A percentile compares a stretch with the other conserved stretches of the same genome.
Evolutionary conservation across 2,329 filamentous ascomycete genomes (phyloP).

Genomic region (Rugonectria rugulosa): DNA sequence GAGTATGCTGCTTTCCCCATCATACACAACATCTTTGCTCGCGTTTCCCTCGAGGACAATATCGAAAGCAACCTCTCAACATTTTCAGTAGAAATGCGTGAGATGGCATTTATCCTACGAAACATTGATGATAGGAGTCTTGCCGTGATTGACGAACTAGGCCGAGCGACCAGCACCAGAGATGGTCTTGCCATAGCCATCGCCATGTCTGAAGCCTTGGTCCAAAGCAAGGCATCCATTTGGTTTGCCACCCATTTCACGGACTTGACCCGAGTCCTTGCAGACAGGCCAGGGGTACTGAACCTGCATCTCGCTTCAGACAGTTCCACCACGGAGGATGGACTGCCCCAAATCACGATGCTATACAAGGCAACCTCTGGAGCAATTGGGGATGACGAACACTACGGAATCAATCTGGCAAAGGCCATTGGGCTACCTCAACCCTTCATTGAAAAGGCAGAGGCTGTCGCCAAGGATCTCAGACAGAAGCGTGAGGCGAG

Average conservation of each 20-base stretch:
- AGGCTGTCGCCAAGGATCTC: slow-evolving; percentile 69
- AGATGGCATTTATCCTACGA: slow-evolving; percentile 89
- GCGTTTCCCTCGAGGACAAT: slow-evolving; percentile 85
- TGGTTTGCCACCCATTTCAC: slow-evolving; percentile 96
- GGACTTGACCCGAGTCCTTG: slow-evolving; percentile 79
- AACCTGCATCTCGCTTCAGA: slow-evolving; percentile 84
- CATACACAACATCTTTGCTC: slow-evolving; percentile 83
- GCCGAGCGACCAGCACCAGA: slow-evolving; percentile 85
- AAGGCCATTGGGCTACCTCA: slow-evolving; percentile 76
- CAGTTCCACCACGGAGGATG: slow-evolving; percentile 57
- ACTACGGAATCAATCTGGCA: slow-evolving; percentile 88
- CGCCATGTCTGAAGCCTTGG: slow-evolving; percentile 86
- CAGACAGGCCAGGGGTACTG: slow-evolving; percentile 78
- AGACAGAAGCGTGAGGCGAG: slow-evolving; percentile 63
- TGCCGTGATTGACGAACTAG: slow-evolving; percentile 89
- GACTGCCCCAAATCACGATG: slow-evolving; percentile 77
- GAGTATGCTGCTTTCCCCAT: slow-evolving; percentile 83
- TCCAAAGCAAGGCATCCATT: slow-evolving; percentile 79
- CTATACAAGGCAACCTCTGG: slow-evolving; percentile 83
- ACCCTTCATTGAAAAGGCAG: slow-evolving; percentile 72
- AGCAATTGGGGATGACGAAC: slow-evolving; percentile 66
- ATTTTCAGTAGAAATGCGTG: slow-evolving; percentile 94
- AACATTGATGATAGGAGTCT: slow-evolving; percentile 82
- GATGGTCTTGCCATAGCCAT: slow-evolving; percentile 91
- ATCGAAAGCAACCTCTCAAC: slow-evolving; percentile 92